phyloP scores from a whole-genome alignment of 768 basidiomycete species.

The Panaeolus papilionaceus region DNA sequence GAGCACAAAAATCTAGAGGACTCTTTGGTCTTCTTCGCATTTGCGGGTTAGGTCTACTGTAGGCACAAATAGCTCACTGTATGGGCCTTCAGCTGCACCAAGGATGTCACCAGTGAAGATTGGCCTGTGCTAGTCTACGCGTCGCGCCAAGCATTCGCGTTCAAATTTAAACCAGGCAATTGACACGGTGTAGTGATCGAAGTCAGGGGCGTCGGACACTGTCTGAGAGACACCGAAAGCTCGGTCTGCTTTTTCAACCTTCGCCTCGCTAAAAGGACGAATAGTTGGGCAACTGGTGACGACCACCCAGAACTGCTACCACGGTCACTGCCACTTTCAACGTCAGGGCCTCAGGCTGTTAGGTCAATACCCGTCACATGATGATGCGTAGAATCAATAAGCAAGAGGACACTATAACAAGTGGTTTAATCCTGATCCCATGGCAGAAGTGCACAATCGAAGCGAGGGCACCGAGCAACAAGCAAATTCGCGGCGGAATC shows the following conservation, averaged over 20 bases:
- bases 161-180: background rate
- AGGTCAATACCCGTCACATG: background rate
- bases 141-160: constrained; percentile 2
- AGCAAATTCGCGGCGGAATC: background rate
- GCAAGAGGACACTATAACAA: background rate
- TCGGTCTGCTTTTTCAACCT: no score
- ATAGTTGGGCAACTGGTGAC: no score
- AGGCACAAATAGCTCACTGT: no score
- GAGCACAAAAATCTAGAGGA: no score
- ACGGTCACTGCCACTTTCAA: background rate
- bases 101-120: background rate
- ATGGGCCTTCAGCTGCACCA: no score
- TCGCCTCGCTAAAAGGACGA: no score
- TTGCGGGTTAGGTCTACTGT: no score
- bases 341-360: background rate
- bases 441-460: constrained; percentile 1
- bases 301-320: no score
- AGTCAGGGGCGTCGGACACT: no score
- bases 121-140: background rate
- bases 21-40: no score
- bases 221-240: no score
- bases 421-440: background rate
- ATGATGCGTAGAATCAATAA: background rate
- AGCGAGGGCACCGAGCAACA: background rate
- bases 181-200: no score